phyloP scores from a whole-genome alignment of 1,284 basidiomycete genomes.

The Fomitopsis betulina region DNA sequence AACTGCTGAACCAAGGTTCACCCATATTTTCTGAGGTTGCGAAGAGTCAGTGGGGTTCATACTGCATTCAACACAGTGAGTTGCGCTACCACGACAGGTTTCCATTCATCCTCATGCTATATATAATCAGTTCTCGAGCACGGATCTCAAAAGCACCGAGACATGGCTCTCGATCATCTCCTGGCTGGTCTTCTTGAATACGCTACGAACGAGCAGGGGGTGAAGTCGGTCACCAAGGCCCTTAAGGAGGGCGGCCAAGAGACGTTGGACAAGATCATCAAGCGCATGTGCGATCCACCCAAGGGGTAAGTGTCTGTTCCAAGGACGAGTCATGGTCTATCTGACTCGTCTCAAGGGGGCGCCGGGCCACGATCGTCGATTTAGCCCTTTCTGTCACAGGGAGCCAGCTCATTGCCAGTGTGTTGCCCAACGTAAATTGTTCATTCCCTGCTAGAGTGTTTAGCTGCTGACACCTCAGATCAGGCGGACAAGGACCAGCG shows the following conservation, averaged over 20 bases:
- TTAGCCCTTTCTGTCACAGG: conserved; percentile 77
- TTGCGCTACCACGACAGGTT: conserved; percentile 3
- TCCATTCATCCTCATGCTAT: background rate
- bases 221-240: conserved; percentile 79
- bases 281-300: conserved; percentile 77
- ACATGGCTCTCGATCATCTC: conserved; percentile 69
- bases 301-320: conserved; percentile 48
- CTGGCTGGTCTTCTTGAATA: conserved; percentile 69
- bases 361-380: conserved; percentile 78
- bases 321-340: background rate
- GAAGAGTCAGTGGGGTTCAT: conserved; percentile 83
- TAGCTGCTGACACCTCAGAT: background rate
- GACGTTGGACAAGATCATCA: conserved; percentile 64
- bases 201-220: conserved; percentile 74
- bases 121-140: conserved; percentile 68
- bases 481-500: conserved; percentile 81
- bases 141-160: conserved; percentile 65
- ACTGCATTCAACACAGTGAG: conserved; percentile 79
- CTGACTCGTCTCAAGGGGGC: conserved; percentile 41
- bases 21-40: conserved; percentile 68
- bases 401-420: conserved; percentile 76
- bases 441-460: conserved; percentile 11
- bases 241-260: conserved; percentile 77
- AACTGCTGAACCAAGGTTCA: conserved; percentile 67
- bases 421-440: conserved; percentile 57